Percentiles rank a stretch among this genome's conserved stretches.
phyloP scores from a whole-genome alignment of 495 filamentous ascomycete genomes.

The Lophium mytilinum region DNA sequence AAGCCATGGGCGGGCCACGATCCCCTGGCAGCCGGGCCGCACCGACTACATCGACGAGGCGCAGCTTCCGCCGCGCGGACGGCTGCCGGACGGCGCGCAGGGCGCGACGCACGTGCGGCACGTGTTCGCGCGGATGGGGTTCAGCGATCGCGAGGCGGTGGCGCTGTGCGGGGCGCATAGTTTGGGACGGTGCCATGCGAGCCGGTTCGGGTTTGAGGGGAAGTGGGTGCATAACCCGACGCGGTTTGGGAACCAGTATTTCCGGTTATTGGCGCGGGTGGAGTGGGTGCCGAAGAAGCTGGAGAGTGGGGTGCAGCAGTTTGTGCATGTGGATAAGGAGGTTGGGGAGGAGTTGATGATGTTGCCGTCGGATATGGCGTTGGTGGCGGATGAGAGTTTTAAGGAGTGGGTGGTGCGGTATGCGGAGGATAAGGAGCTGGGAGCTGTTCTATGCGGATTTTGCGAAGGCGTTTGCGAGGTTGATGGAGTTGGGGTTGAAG shows the following conservation, averaged over 20 bases:
- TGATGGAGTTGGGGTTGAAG: constrained; percentile 52
- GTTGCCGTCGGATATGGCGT: constrained; percentile 41
- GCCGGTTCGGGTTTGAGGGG: constrained; percentile 53
- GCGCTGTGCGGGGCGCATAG: constrained; percentile 54
- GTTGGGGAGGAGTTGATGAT: constrained; percentile 49
- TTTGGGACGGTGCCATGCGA: constrained; percentile 52
- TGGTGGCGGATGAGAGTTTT: constrained; percentile 30
- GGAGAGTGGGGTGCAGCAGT: constrained; percentile 47
- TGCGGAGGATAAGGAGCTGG: constrained; percentile 49
- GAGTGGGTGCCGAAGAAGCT: constrained; percentile 49
- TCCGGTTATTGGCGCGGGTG: constrained; percentile 45
- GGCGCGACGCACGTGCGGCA: constrained; percentile 50
- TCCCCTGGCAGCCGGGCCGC: constrained; percentile 47
- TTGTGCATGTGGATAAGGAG: constrained; percentile 53
- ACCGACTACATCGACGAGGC: constrained; percentile 52
- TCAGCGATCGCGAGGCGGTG: constrained; percentile 57
- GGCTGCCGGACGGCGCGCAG: constrained; percentile 51
- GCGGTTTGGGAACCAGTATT: constrained; percentile 57
- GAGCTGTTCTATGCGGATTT: constrained; percentile 57
- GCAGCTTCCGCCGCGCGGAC: constrained; percentile 48
- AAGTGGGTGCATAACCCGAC: constrained; percentile 59
- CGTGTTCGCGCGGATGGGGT: constrained; percentile 59
- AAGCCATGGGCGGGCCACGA: constrained; percentile 48
- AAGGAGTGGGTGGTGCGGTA: constrained; percentile 50
- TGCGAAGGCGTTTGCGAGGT: constrained; percentile 51